Base-by-base conservation (phyloP, 768 basidiomycete genomes). In the Boletus subparvulus region DNA sequence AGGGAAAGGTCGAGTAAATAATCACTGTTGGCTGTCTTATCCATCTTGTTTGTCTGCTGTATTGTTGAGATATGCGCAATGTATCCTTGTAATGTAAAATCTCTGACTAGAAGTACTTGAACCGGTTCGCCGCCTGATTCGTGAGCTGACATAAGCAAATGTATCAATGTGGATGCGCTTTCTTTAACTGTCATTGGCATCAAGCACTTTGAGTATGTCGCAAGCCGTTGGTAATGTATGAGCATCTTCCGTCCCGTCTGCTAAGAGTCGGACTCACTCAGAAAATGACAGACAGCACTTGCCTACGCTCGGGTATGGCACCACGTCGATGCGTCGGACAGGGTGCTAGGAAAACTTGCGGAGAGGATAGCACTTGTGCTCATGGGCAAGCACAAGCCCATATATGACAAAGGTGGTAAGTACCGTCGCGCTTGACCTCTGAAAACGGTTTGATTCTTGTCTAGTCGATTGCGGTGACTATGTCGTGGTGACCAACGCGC, bases 361-460 rank as follows among this genome's bases (percentile, higher is more conserved):
- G 88, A 91, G 65, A 83, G 93, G 36, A 97, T 99, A 64, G 96
- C 97, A 4, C 83, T 92, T 55, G 94, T 94, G 33, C 81, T 99
- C 45, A 98, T 98, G 96, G 97, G 96, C 68, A 99, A 98, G 76
- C 94, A 98, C 73, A 99, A 98, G 69, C 95, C 96, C 7, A 92
- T 95, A 40, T 98, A 92, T 66, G 94, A 98, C 74, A 93, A 92
- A 11, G 82, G 88, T 61, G 84, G 96, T 94, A 59, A 56, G 88
- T 75, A 16, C 1, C 33, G 28, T 39, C 13, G 17, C 28, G 13
- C 36, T 24, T 2, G 10, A 2, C 12, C 2, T 48, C 3, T n/a
- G 9, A 24, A 40, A 19, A 13, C 16, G n/a, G 19, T 19, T 44
- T 60, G 41, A 62, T 24, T 10, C 4, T 17, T 47, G n/a, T 51